Evolutionary conservation across 2,329 filamentous ascomycete genomes (phyloP), one percentile per base, ranked within the genome.

Genomic region (Fusarium sterilihyphosum): DNA sequence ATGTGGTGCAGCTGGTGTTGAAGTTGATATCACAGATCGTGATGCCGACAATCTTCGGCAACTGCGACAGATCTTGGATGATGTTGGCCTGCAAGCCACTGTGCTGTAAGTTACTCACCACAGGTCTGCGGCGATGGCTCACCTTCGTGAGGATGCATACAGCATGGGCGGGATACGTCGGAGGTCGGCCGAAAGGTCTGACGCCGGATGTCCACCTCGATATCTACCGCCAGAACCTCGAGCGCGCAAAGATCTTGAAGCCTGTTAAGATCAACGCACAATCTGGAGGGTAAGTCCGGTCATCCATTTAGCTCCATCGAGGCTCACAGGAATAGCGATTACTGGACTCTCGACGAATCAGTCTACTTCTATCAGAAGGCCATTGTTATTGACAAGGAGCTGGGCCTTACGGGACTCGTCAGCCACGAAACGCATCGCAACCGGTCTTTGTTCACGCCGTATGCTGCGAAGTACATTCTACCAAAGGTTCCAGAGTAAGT

Each of bases 241-340:
- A 53, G 18, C 50, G 33, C 2, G 50, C 50, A 17, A 26, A 37
- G n/a, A 26, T 37, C n/a, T 20, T 53, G n/a, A 26, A 26, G 13
- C 50, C 50, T 22, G 50, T 53, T 1, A 37, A 22, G 9, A 26
- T 37, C 9, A 53, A 37, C 18, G 33, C 50, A 2, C 50, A 53
- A 9, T 53, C 50, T 7, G 50, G 50, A 26, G 50, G 31, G 50
- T 53, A 11, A 6, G 50, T 37, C 1, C 3, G 8, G 4, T 11
- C 1, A 12, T 13, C 5, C 8, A 8, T 6, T 9, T 0, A 0
- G 4, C 3, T 17, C 4, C 20, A 17, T 33, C 0, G 1, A 33
- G 5, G 1, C 22, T 50, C 3, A 33, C 11, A 3, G 18, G 4
- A n/a, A 11, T 5, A 33, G 47, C 0, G 47, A 50, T 1, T 53